These are phyloP conservation scores for Candida multigemmis DNA, from an alignment of 805 yeast genomes.

Conservation along the genomic window DNA sequence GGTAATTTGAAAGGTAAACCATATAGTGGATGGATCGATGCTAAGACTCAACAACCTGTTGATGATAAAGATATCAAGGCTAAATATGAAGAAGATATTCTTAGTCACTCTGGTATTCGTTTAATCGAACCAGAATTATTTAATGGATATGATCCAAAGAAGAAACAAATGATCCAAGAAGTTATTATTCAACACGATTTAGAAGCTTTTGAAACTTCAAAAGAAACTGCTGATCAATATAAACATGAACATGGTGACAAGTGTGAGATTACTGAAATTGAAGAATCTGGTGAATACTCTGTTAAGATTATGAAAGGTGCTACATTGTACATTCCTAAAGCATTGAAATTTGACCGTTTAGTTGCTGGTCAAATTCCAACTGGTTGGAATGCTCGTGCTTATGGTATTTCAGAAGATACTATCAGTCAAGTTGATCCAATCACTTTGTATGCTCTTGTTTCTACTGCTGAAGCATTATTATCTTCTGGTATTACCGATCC, in stretches of 20 bases:
- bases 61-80: constrained; percentile 90
- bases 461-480: constrained; percentile 91
- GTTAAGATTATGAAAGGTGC: constrained; percentile 93
- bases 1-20: constrained; percentile 85
- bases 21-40: constrained; percentile 96
- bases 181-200: constrained; percentile 93
- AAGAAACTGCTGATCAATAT: constrained; percentile 93
- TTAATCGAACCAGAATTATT: constrained; percentile 93
- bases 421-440: constrained; percentile 93
- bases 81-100: constrained; percentile 81
- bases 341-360: constrained; percentile 62
- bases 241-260: constrained; percentile 88
- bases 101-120: constrained; percentile 95
- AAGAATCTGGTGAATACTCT: constrained; percentile 86
- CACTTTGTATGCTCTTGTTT: constrained; percentile 84
- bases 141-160: constrained; percentile 88
- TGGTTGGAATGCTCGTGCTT: constrained; percentile 94
- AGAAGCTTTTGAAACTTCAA: constrained; percentile 91
- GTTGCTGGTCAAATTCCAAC: constrained; percentile 95
- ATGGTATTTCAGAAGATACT: constrained; percentile 92
- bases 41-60: constrained; percentile 85
- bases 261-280: constrained; percentile 84
- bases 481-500: constrained; percentile 97
- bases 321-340: constrained; percentile 82
- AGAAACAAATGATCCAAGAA: constrained; percentile 91